Base-by-base conservation (phyloP, 108 stramenopile genomes). In the Pseudonitzschia multiseries region DNA sequence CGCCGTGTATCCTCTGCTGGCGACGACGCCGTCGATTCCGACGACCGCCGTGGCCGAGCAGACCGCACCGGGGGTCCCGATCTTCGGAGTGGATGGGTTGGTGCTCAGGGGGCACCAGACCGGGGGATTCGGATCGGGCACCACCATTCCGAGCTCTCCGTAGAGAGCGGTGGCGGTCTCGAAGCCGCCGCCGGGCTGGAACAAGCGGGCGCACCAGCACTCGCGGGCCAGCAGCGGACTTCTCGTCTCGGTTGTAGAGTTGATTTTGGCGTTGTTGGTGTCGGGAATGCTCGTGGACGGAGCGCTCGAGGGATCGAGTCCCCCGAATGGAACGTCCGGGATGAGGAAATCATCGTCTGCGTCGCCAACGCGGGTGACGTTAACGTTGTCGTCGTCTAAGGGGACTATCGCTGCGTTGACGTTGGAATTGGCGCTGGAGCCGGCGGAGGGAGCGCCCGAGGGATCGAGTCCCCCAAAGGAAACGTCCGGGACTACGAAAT, bases 121-220 rank as follows among this genome's bases (percentile, higher is more conserved):
- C 36, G 36, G 36, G 36, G 36, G 36, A 36, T 36, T 36, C 4
- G 36, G 36, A 36, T 36, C 36, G 36, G 36, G 36, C 36, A 36
- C 6, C 36, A 36, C 36, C 36, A 36, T 2, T 2, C 36, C 36
- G 36, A 36, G 36, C 36, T 36, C 36, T 2, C 36, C 36, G 36
- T 36, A 36, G 36, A 36, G 4, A 2, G 6, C 36, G 36, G 36
- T 36, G 36, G 36, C 36, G 36, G 36, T 54, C n/a, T 0, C 24
- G 14, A 4, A 24, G 14, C 24, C 53, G 24, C 24, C 5, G 0
- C 28, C 29, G 17, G 21, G 21, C 15, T 59, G 26, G 31, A 59
- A 59, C 27, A 59, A 26, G 15, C 57, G 26, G 57, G 57, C 57
- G 27, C 57, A 59, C 57, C 57, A 59, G 29, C 57, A 59, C 27